These are phyloP conservation scores for Melanomma pulvis-pyrius DNA, from an alignment of 495 filamentous ascomycete species.

Conservation along the genomic window DNA sequence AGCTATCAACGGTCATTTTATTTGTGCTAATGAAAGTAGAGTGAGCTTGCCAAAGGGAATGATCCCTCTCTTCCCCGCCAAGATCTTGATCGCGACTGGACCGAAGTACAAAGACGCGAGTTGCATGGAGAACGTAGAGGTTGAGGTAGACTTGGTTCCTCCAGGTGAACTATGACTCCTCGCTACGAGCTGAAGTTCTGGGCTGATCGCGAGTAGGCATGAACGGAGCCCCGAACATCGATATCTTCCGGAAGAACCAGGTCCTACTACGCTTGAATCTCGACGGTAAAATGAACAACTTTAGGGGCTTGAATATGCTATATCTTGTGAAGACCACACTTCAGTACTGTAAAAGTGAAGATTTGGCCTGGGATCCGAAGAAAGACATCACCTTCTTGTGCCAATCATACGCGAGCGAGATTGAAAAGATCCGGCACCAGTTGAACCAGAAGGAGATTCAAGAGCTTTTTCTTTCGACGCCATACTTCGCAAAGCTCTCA, in stretches of 20 bases:
- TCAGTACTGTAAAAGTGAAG: constrained; percentile 15
- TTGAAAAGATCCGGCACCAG: constrained; percentile 8
- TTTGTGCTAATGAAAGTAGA: constrained; percentile 11
- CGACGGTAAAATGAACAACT: constrained; percentile 13
- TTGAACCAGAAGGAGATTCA: constrained; percentile 17
- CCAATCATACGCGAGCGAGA: constrained; percentile 13
- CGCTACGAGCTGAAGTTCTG: neutral
- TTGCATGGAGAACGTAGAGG: constrained; percentile 25
- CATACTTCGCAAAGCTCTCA: constrained; percentile 17
- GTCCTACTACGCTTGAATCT: constrained; percentile 18
- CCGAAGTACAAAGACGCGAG: constrained; percentile 25
- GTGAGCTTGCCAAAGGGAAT: constrained; percentile 25
- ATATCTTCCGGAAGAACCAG: constrained; percentile 20
- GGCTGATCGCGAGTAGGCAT: constrained; percentile 1
- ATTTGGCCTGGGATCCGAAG: constrained; percentile 25
- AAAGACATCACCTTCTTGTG: constrained; percentile 26
- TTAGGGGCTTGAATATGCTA: constrained; percentile 26
- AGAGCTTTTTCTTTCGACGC: constrained; percentile 16
- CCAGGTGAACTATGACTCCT: constrained; percentile 11
- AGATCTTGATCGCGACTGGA: constrained; percentile 25
- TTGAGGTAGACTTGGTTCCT: constrained; percentile 29
- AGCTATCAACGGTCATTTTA: neutral
- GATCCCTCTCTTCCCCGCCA: constrained; percentile 24
- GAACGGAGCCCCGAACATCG: constrained; percentile 17
- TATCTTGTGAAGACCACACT: constrained; percentile 26